Evolutionary conservation across 1,284 basidiomycete genomes (phyloP).

Genomic region (Cryptococcus amylolentus): DNA sequence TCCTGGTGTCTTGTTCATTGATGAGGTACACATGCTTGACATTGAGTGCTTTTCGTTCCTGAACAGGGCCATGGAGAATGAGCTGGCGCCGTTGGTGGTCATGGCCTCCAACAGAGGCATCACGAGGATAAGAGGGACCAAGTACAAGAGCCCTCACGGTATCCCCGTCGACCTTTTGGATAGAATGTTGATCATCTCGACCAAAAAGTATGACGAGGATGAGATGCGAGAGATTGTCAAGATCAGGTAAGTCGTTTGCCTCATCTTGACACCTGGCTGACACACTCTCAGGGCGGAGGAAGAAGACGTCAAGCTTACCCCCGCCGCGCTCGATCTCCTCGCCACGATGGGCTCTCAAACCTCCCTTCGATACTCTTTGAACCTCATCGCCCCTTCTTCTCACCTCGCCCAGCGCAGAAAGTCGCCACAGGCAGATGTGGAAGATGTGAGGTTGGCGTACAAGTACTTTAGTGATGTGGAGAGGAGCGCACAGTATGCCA

Average conservation of each 20-base stretch:
- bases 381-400: slow-evolving; percentile 85
- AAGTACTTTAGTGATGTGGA: slow-evolving; percentile 93
- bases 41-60: slow-evolving; percentile 99
- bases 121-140: slow-evolving; percentile 90
- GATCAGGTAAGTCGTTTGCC: slow-evolving; percentile 61
- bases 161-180: slow-evolving; percentile 92
- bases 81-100: slow-evolving; percentile 90
- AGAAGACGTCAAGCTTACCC: slow-evolving; percentile 84
- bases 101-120: slow-evolving; percentile 98
- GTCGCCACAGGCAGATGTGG: slow-evolving; percentile 68
- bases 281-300: slow-evolving; percentile 71
- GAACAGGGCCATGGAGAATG: slow-evolving; percentile 91
- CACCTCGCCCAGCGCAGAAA: slow-evolving; percentile 79
- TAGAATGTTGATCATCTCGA: slow-evolving; percentile 91
- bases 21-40: slow-evolving; percentile 99
- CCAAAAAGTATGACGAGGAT: slow-evolving; percentile 76
- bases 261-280: too few species aligned
- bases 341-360: slow-evolving; percentile 82
- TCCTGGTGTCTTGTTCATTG: slow-evolving; percentile 89
- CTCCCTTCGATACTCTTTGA: slow-evolving; percentile 82
- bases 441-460: slow-evolving; percentile 80
- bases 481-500: slow-evolving; percentile 85
- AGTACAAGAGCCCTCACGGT: slow-evolving; percentile 89
- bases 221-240: slow-evolving; percentile 89
- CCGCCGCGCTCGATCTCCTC: slow-evolving; percentile 71